Evolutionary conservation across 805 yeast genomes (phyloP), one percentile per base, ranked within the genome.

Genomic region (Candida gorgasii): DNA sequence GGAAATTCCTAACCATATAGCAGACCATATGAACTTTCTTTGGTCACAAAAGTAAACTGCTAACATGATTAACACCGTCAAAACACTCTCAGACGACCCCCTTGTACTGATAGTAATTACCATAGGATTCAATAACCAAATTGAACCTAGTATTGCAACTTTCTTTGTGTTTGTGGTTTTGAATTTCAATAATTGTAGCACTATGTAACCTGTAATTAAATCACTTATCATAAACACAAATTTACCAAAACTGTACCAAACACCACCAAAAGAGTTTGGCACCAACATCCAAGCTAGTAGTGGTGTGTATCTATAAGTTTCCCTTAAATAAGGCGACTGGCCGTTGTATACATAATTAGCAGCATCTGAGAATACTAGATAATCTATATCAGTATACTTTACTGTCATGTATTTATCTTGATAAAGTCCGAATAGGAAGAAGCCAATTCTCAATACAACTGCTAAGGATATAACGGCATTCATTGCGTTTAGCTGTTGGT

Each of bases 121-220:
- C 93, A 93, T 86, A 12, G 99, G 98, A 59, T 93, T 93, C 51
- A 89, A 70, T 14, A 93, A 70, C 98, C 98, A 93, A 4, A 92
- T 65, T 2, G 84, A 62, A 9, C 82, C 61, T 31, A 81, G 68
- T 5, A 69, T 49, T 9, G 75, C 44, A 6, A 42, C 5, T n/a
- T 70, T 67, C 4, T 23, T 49, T 7, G 33, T 36, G 4, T 43
- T 36, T 13, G 36, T 30, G 24, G 42, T 43, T 29, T 37, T 65
- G 50, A 42, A 79, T 54, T 45, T 63, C 59, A 52, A 78, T 55
- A 48, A 80, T 72, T 49, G 48, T 14, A 49, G 26, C 12, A 70
- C 62, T 32, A 89, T 59, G 30, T 70, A 58, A 0, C 98, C 99
- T 0, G 98, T 89, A 1, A 87, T 55, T 28, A 93, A 54, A 63